These are phyloP conservation scores for Aphanomyces invadans DNA, from an alignment of 352 stramenopile species.

Conservation along the genomic window DNA sequence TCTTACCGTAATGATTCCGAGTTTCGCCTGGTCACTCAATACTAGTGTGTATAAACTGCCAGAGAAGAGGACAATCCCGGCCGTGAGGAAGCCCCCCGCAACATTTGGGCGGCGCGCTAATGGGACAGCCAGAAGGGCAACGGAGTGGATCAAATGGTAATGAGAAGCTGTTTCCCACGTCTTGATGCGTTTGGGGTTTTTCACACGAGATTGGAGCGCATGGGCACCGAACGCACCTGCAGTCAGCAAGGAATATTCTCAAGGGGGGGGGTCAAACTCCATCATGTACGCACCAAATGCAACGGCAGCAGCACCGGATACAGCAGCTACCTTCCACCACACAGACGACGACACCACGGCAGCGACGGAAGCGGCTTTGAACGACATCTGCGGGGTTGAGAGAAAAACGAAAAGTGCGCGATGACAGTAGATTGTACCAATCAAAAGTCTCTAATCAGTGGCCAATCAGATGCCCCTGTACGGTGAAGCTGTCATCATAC, in stretches of 20 bases:
- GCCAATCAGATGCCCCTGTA: too few species aligned
- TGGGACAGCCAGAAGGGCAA: slow-evolving; percentile 57
- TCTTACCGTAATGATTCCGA: slow-evolving; percentile 67
- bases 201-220: slow-evolving; percentile 51
- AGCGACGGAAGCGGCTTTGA: slow-evolving; percentile 40
- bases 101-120: slow-evolving; percentile 51
- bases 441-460: too few species aligned
- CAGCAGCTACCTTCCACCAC: slow-evolving; percentile 72
- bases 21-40: slow-evolving; percentile 60
- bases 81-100: slow-evolving; percentile 47
- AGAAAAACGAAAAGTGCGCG: neutral
- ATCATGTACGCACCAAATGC: slow-evolving; percentile 41
- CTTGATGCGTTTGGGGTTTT: slow-evolving; percentile 73
- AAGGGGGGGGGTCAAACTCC: neutral
- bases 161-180: slow-evolving; percentile 76
- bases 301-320: slow-evolving; percentile 59
- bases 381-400: slow-evolving; percentile 15
- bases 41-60: slow-evolving; percentile 73
- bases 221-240: slow-evolving; percentile 75
- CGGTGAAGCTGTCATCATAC: too few species aligned
- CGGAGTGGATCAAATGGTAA: slow-evolving; percentile 79
- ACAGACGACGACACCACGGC: slow-evolving; percentile 48
- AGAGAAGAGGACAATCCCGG: slow-evolving; percentile 65
- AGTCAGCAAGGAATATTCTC: neutral
- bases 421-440: neutral